A percentile compares a stretch with the other conserved stretches of the same genome.
These are phyloP conservation scores for Puccinia novopanici DNA, from an alignment of 1,284 basidiomycete species.

Conservation along the genomic window DNA sequence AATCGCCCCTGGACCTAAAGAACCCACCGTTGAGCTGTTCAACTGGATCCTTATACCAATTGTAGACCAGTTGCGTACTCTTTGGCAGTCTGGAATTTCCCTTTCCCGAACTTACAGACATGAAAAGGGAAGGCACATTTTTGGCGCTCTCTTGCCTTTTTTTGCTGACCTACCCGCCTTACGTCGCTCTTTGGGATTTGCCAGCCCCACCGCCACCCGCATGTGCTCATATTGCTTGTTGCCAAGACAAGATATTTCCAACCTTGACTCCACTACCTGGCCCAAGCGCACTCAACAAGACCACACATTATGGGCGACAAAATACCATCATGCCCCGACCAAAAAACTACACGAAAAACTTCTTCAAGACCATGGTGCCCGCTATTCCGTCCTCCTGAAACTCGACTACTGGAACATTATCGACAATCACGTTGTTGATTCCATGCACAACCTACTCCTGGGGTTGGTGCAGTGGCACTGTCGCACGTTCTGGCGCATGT, in stretches of 20 bases:
- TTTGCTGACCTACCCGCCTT: slow-evolving; percentile 52
- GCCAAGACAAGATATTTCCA: slow-evolving; percentile 9
- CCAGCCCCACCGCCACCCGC: background rate
- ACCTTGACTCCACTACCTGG: slow-evolving; percentile 13
- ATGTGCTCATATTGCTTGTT: slow-evolving; percentile 51
- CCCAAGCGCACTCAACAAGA: background rate
- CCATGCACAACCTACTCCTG: slow-evolving; percentile 36
- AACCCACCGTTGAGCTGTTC: slow-evolving; percentile 53
- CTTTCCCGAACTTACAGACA: slow-evolving; percentile 11
- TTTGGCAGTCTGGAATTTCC: slow-evolving; percentile 58
- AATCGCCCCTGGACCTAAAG: slow-evolving; percentile 58
- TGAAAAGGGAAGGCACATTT: slow-evolving; percentile 11
- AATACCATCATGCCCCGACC: slow-evolving; percentile 6
- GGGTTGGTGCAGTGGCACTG: slow-evolving; percentile 30
- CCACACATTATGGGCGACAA: background rate
- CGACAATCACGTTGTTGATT: slow-evolving; percentile 26
- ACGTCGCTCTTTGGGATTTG: slow-evolving; percentile 44
- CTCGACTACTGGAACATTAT: slow-evolving; percentile 30
- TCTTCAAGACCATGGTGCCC: slow-evolving; percentile 1
- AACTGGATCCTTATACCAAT: slow-evolving; percentile 58
- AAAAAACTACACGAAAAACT: background rate
- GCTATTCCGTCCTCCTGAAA: slow-evolving; percentile 11
- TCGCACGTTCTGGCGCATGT: slow-evolving; percentile 18
- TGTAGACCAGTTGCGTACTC: slow-evolving; percentile 56
- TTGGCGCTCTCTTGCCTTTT: slow-evolving; percentile 45